These are phyloP conservation scores for Mycena alexandri DNA, from an alignment of 768 basidiomycete genomes.

Conservation along the genomic window DNA sequence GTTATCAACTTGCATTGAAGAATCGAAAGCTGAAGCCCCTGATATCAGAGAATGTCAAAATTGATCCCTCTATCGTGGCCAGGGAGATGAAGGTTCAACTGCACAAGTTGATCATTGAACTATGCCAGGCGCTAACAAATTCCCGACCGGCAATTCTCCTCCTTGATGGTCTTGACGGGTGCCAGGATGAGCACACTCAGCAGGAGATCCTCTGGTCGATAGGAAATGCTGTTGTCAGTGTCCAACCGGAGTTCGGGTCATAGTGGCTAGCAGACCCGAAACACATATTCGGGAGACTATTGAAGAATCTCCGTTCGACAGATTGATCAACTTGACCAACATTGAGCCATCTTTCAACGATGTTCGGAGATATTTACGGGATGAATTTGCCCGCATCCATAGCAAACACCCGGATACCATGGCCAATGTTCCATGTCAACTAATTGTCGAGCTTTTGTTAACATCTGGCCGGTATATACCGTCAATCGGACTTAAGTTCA, in stretches of 20 bases:
- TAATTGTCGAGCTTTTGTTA: no score
- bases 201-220: neutral
- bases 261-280: neutral
- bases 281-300: neutral
- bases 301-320: neutral
- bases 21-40: neutral
- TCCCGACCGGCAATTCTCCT: neutral
- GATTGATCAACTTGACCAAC: no score
- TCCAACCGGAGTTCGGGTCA: neutral
- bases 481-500: no score
- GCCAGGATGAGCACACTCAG: neutral
- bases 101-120: neutral
- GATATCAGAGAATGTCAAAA: neutral
- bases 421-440: no score
- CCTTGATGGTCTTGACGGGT: neutral
- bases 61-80: neutral
- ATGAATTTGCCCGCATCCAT: no score
- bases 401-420: no score
- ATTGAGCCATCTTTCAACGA: no score
- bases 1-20: neutral
- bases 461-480: no score
- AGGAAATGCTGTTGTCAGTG: neutral
- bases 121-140: neutral
- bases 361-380: no score
- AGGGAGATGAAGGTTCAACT: neutral